Conservation (phyloP, 495 filamentous ascomycete genomes). For the Stereocaulon alpinum region DNA sequence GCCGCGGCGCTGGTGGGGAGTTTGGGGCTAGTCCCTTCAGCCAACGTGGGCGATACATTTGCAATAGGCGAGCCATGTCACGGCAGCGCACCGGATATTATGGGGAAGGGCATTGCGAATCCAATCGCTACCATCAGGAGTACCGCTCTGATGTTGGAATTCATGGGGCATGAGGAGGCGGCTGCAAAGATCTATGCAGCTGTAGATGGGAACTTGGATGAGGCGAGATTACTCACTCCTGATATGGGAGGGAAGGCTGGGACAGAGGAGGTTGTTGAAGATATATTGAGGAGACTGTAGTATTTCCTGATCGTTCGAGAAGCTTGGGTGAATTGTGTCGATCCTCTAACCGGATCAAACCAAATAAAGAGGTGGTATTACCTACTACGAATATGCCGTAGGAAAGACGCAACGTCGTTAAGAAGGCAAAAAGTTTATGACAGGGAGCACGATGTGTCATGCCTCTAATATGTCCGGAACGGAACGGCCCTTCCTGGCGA, state of each 20-base stretch:
- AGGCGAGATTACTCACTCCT: conserved; percentile 70
- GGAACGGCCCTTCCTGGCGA: too few species aligned
- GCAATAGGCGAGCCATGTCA: conserved; percentile 98
- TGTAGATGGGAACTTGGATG: conserved; percentile 84
- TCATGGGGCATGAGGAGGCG: conserved; percentile 73
- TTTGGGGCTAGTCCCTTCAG: conserved; percentile 85
- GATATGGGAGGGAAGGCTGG: conserved; percentile 84
- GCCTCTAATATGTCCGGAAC: too few species aligned
- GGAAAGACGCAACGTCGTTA: too few species aligned
- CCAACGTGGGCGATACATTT: conserved; percentile 91
- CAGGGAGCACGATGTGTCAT: too few species aligned
- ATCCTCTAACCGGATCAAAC: too few species aligned
- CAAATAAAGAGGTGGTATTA: too few species aligned
- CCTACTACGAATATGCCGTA: too few species aligned
- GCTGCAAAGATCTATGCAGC: conserved; percentile 83
- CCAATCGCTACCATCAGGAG: conserved; percentile 90
- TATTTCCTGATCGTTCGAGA: too few species aligned
- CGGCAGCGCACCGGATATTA: conserved; percentile 90
- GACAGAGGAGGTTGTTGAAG: conserved; percentile 80
- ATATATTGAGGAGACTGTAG: conserved; percentile 41
- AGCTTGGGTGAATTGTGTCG: too few species aligned
- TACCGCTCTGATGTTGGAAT: conserved; percentile 91
- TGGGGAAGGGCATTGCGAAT: conserved; percentile 86
- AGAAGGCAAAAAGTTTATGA: too few species aligned
- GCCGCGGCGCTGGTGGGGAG: conserved; percentile 93